Evolutionary conservation across 176 grass and related monocot species (phyloP).

Genomic region (Ampelocalamus luodianensis): DNA sequence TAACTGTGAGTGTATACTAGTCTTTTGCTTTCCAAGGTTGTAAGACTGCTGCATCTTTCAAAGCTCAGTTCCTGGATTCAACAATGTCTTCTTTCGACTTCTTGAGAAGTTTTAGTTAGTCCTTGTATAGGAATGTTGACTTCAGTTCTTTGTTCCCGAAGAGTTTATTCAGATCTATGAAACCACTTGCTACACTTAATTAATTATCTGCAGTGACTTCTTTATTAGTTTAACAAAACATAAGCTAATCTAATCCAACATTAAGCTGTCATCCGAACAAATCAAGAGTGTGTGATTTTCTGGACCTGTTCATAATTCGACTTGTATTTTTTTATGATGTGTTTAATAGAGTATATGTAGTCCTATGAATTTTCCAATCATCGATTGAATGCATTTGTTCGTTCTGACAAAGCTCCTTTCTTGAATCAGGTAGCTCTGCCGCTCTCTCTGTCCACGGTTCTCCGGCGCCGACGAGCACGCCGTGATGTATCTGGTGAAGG

Average conservation of each 20-base stretch:
- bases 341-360: background rate
- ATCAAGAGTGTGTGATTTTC: background rate
- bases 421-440: constrained; percentile 8
- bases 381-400: background rate
- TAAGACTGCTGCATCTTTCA: too few species aligned
- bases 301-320: background rate
- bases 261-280: background rate
- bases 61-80: background rate
- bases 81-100: background rate
- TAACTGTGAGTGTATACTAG: background rate
- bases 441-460: background rate
- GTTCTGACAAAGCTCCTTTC: background rate
- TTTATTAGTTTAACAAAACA: background rate
- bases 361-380: background rate
- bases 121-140: background rate
- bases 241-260: background rate
- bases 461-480: background rate
- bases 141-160: background rate
- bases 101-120: background rate
- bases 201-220: background rate
- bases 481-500: constrained; percentile 80
- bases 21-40: too few species aligned
- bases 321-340: background rate
- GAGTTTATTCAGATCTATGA: background rate
- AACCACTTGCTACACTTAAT: background rate